phyloP scores from a whole-genome alignment of 257 asterid species.

The Nicotiana benthamiana region DNA sequence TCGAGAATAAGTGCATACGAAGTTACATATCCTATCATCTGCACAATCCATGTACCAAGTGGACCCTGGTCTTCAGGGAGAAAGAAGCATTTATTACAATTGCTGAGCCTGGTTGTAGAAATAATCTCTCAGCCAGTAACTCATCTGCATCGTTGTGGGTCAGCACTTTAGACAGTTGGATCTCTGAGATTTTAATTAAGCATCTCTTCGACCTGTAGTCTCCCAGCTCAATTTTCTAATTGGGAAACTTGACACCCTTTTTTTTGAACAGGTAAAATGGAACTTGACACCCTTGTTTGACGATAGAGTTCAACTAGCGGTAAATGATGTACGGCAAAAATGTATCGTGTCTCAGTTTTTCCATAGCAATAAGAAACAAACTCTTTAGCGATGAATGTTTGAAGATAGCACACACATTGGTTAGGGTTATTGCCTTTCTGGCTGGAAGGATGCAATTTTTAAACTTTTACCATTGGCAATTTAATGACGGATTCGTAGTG shows the following conservation, averaged over 20 bases:
- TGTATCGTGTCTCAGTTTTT: not conserved
- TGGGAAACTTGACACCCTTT: not conserved
- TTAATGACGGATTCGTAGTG: not conserved
- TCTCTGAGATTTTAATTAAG: not conserved
- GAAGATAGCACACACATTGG: not conserved
- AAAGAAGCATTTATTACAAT: not conserved
- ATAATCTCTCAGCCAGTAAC: not conserved
- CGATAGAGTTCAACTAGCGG: not conserved
- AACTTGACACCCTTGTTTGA: not conserved
- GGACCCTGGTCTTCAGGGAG: not conserved
- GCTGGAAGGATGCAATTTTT: not conserved
- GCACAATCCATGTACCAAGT: not conserved
- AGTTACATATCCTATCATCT: not conserved
- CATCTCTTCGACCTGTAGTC: not conserved
- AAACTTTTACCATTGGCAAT: not conserved
- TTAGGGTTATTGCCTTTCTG: not conserved
- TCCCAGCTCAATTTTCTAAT: not conserved
- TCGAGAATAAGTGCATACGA: not conserved
- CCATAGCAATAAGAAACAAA: not conserved
- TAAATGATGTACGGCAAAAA: not conserved
- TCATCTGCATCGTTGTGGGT: not conserved
- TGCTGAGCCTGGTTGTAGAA: not conserved
- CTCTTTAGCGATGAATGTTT: not conserved
- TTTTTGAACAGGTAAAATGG: not conserved
- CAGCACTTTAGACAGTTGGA: not conserved